Conservation (phyloP, 2,329 filamentous ascomycete species). For the Talaromyces atroroseus region DNA sequence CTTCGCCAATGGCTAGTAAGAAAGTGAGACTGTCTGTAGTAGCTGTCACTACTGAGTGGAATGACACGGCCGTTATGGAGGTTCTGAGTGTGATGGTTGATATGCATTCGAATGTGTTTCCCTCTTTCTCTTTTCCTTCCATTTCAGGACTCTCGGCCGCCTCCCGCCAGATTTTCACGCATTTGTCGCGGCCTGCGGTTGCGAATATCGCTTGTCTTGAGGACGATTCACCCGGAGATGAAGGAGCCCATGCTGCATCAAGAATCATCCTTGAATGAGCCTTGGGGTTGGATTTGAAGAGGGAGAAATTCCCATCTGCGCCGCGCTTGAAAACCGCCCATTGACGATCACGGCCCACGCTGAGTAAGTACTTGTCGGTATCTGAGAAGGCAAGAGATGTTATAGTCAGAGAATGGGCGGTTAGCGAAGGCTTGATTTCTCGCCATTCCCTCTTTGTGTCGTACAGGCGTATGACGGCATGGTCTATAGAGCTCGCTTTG, state of each 20-base stretch:
- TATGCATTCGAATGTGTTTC: conserved; percentile 45
- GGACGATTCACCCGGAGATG: conserved; percentile 15
- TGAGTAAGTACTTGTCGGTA: conserved; percentile 70
- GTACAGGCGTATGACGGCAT: conserved; percentile 89
- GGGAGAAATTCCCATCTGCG: conserved; percentile 46
- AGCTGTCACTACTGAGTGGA: conserved; percentile 39
- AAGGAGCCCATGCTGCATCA: conserved; percentile 74
- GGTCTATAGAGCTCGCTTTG: conserved; percentile 84
- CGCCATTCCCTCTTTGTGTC: conserved; percentile 75
- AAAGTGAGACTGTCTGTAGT: conserved; percentile 20
- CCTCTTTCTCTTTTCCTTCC: conserved; percentile 12
- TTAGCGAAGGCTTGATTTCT: conserved; percentile 74
- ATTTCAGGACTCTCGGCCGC: conserved; percentile 19
- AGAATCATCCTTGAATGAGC: conserved; percentile 91
- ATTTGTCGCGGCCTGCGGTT: conserved; percentile 86
- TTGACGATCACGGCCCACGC: conserved; percentile 84
- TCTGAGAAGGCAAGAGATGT: conserved; percentile 74
- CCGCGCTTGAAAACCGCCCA: conserved; percentile 73
- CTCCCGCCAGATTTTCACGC: conserved; percentile 64
- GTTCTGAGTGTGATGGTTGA: conserved; percentile 51
- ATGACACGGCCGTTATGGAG: conserved; percentile 68
- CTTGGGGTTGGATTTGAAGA: conserved; percentile 66
- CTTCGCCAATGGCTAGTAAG: conserved; percentile 43
- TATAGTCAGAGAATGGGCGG: conserved; percentile 81
- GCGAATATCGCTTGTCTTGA: conserved; percentile 55